phyloP scores from a whole-genome alignment of 2,329 filamentous ascomycete genomes.

The Tympanopsis confertula region DNA sequence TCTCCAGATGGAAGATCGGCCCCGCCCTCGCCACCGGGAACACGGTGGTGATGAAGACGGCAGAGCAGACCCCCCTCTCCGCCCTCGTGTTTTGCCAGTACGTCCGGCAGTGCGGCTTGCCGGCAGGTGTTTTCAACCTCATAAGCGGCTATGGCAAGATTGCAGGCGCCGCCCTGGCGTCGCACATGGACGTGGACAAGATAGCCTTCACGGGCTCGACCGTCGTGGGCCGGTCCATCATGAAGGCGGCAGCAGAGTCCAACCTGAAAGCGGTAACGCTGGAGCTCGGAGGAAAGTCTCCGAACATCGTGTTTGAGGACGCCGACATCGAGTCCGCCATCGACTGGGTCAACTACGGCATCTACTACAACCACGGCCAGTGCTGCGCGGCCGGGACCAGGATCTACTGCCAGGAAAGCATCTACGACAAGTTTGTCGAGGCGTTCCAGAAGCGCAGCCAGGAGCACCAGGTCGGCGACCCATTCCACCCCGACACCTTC shows the following conservation, averaged over 20 bases:
- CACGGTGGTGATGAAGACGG: conserved; percentile 46
- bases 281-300: conserved; percentile 44
- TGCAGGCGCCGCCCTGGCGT: conserved; percentile 46
- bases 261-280: conserved; percentile 49
- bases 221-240: conserved; percentile 40
- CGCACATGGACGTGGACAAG: conserved; percentile 50
- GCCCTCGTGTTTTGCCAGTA: conserved; percentile 34
- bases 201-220: conserved; percentile 51
- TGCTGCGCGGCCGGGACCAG: conserved; percentile 41
- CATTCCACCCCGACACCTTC: conserved; percentile 40
- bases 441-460: conserved; percentile 32
- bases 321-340: conserved; percentile 44
- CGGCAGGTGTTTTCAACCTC: conserved; percentile 46
- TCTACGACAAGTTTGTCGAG: conserved; percentile 33
- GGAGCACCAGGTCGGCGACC: conserved; percentile 38
- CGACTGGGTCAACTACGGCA: conserved; percentile 36
- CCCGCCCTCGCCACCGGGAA: conserved; percentile 48
- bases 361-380: conserved; percentile 16
- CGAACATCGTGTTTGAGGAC: conserved; percentile 45
- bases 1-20: conserved; percentile 62
- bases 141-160: conserved; percentile 50
- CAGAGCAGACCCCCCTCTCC: conserved; percentile 31
- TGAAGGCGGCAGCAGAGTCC: conserved; percentile 44
- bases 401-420: conserved; percentile 52
- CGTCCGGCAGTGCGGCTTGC: conserved; percentile 47